Conservation (phyloP, 257 asterid genomes). For the Haberlea rhodopensis region DNA sequence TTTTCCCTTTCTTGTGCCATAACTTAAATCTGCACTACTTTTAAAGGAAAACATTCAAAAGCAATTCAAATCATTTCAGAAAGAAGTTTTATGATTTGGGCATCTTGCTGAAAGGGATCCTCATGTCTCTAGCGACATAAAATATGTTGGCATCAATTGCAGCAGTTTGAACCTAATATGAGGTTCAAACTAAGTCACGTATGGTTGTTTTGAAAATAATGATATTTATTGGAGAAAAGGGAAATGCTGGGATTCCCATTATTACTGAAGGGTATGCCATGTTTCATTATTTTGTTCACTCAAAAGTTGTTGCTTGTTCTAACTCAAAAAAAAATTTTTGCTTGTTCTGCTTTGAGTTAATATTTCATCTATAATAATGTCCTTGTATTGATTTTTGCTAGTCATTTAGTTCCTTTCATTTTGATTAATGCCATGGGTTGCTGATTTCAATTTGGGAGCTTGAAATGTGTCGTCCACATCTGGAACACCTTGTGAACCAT, state of each 20-base stretch:
- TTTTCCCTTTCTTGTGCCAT: neutral
- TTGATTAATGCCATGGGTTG: neutral
- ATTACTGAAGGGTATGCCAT: no score
- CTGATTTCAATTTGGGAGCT: neutral
- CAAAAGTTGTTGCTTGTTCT: neutral
- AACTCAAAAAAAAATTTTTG: no score
- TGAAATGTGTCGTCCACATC: neutral
- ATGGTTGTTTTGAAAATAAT: neutral
- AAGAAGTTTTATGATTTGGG: neutral
- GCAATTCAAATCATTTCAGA: neutral
- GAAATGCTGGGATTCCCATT: neutral
- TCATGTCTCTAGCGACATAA: neutral
- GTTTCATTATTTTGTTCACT: neutral
- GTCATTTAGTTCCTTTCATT: neutral
- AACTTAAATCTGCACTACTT: neutral
- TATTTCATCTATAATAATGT: neutral
- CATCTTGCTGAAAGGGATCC: neutral
- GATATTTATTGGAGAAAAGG: neutral
- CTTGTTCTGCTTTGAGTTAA: neutral
- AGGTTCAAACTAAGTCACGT: neutral
- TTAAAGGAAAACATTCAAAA: neutral
- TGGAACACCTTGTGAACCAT: constrained; percentile 12
- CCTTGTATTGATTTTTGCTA: neutral
- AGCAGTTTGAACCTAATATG: neutral
- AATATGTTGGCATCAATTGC: neutral